Evolutionary conservation across 305 asterid species (phyloP).

Genomic region (Fraxinus ornus): DNA sequence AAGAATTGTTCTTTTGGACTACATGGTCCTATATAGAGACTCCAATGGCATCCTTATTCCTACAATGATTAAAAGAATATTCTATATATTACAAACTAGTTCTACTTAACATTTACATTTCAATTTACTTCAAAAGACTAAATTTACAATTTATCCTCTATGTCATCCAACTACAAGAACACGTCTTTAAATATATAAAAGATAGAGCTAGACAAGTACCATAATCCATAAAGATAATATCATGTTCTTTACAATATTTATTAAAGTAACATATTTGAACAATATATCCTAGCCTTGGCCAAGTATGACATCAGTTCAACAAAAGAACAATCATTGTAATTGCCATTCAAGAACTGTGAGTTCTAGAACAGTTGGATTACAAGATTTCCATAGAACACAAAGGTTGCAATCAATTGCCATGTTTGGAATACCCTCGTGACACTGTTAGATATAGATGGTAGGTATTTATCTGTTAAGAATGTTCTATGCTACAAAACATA

Average conservation of each 20-base stretch:
- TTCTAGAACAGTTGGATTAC: background rate
- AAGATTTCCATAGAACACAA: background rate
- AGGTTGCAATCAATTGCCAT: slow-evolving; percentile 5
- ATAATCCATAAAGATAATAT: background rate
- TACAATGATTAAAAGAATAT: background rate
- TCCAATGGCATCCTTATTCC: background rate
- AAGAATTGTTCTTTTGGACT: background rate
- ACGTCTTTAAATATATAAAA: background rate
- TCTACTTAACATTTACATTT: background rate
- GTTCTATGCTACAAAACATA: slow-evolving; percentile 2
- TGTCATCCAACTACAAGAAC: background rate
- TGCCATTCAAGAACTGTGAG: slow-evolving; percentile 5
- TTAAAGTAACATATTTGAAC: background rate
- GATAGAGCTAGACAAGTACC: slow-evolving; percentile 9
- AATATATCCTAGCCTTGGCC: background rate
- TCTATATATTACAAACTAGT: background rate
- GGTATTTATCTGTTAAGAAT: background rate
- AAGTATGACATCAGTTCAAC: slow-evolving; percentile 3
- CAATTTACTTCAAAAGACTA: background rate
- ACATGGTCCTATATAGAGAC: background rate
- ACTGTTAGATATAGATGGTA: background rate
- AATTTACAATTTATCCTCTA: background rate
- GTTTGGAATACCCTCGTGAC: background rate
- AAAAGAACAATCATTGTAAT: background rate
- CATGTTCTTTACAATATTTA: background rate